A percentile compares a stretch with the other conserved stretches of the same genome.
phyloP scores from a whole-genome alignment of 2,329 filamentous ascomycete genomes.

The Tolypocladium ovalisporum region DNA sequence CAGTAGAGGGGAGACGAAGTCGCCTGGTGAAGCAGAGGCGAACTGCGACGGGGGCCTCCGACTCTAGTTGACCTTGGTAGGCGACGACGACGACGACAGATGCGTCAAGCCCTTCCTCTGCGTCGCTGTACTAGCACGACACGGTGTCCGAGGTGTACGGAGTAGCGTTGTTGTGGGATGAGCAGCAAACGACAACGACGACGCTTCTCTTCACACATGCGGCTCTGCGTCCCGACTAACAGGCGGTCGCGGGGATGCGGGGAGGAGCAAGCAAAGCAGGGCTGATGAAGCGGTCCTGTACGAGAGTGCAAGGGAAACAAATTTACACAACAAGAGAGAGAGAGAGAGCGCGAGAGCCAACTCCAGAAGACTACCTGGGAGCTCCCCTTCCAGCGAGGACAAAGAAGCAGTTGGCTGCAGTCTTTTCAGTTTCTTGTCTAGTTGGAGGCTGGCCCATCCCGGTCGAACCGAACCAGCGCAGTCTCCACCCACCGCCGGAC shows the following conservation, averaged over 20 bases:
- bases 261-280: not conserved
- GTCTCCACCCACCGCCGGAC: not conserved
- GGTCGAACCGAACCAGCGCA: not conserved
- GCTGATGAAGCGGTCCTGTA: not conserved
- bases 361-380: too few species aligned
- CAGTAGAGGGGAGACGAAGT: not conserved
- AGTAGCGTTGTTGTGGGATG: not conserved
- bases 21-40: not conserved
- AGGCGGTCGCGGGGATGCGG: too few species aligned
- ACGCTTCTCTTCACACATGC: not conserved
- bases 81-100: too few species aligned
- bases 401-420: not conserved
- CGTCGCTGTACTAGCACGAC: not conserved
- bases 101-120: not conserved
- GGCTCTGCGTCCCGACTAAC: not conserved
- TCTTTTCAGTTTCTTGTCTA: not conserved
- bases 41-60: not conserved
- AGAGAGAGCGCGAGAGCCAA: not conserved
- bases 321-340: not conserved
- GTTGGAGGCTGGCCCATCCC: too few species aligned
- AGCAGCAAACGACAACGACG: not conserved
- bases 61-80: not conserved
- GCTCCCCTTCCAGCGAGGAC: too few species aligned
- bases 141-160: not conserved
- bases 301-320: not conserved